phyloP scores from a whole-genome alignment of 2,329 filamentous ascomycete genomes.

The Curvularia sp. region DNA sequence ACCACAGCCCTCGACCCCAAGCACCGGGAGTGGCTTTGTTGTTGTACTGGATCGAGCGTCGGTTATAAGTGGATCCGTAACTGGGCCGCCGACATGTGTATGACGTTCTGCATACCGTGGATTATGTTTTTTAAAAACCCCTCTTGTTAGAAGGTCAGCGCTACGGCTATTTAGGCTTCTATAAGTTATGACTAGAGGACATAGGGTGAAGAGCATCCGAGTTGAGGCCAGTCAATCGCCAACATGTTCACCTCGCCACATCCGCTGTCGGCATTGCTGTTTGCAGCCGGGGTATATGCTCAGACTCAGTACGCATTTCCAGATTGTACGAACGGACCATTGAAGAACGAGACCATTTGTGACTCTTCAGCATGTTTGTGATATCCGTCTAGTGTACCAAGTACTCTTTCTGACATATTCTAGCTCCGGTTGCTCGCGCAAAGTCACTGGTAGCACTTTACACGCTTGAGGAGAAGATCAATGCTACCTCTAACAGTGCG shows the following conservation, averaged over 20 bases:
- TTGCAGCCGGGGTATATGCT: slow-evolving; percentile 26
- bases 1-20: slow-evolving; percentile 7
- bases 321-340: slow-evolving; percentile 60
- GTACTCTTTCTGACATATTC: neutral
- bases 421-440: slow-evolving; percentile 37
- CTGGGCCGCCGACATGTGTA: slow-evolving; percentile 14
- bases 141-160: slow-evolving; percentile 1
- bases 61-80: slow-evolving; percentile 9
- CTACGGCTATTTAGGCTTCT: slow-evolving; percentile 29
- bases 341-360: slow-evolving; percentile 60
- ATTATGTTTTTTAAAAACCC: slow-evolving; percentile 10
- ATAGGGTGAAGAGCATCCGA: neutral
- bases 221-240: neutral
- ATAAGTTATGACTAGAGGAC: slow-evolving; percentile 18
- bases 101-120: slow-evolving; percentile 24
- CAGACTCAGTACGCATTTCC: slow-evolving; percentile 50
- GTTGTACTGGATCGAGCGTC: slow-evolving; percentile 10
- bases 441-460: slow-evolving; percentile 36
- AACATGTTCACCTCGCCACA: slow-evolving; percentile 22
- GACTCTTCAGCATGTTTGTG: slow-evolving; percentile 51
- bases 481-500: slow-evolving; percentile 57
- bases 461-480: slow-evolving; percentile 56
- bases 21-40: slow-evolving; percentile 21
- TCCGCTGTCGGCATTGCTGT: slow-evolving; percentile 18
- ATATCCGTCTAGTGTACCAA: neutral